Percentiles rank a stretch among this genome's conserved stretches.
These are phyloP conservation scores for Ceratobasidium sp. DNA, from an alignment of 1,284 basidiomycete species.

Conservation along the genomic window DNA sequence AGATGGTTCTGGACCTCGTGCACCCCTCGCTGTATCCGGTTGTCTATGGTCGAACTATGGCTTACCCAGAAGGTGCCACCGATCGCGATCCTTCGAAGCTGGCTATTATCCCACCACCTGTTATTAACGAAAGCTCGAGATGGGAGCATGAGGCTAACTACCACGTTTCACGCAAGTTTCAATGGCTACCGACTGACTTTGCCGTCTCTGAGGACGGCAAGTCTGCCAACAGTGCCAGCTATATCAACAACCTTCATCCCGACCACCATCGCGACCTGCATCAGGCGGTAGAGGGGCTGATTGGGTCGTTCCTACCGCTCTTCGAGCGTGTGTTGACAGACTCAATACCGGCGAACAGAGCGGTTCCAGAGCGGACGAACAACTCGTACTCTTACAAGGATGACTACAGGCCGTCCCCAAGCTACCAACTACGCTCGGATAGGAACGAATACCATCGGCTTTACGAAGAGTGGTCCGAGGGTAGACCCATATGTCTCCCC, in stretches of 20 bases:
- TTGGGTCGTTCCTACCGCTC: slow-evolving; percentile 46
- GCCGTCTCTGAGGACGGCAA: slow-evolving; percentile 44
- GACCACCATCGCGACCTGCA: slow-evolving; percentile 44
- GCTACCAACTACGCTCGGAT: too few relatives aligned
- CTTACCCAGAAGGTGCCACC: slow-evolving; percentile 1
- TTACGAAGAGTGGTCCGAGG: slow-evolving; percentile 20
- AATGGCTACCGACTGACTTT: slow-evolving; percentile 56
- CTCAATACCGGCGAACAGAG: slow-evolving; percentile 49
- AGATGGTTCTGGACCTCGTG: slow-evolving; percentile 56
- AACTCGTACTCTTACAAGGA: neutral
- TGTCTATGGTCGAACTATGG: slow-evolving; percentile 49
- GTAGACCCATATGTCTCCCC: slow-evolving; percentile 42
- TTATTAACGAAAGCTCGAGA: neutral
- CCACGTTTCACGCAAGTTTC: slow-evolving; percentile 44
- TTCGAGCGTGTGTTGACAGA: slow-evolving; percentile 53
- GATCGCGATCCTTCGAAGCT: neutral
- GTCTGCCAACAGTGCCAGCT: slow-evolving; percentile 42
- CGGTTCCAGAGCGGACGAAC: slow-evolving; percentile 1
- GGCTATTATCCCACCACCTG: neutral
- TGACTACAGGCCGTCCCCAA: neutral
- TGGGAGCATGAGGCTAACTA: neutral
- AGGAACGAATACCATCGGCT: slow-evolving; percentile 4
- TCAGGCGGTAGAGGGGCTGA: slow-evolving; percentile 41
- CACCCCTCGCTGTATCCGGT: slow-evolving; percentile 56
- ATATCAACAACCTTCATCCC: slow-evolving; percentile 56